A percentile compares a stretch with the other conserved stretches of the same genome.
Conservation (phyloP, 768 basidiomycete genomes). For the Kwoniella heveanensis region DNA sequence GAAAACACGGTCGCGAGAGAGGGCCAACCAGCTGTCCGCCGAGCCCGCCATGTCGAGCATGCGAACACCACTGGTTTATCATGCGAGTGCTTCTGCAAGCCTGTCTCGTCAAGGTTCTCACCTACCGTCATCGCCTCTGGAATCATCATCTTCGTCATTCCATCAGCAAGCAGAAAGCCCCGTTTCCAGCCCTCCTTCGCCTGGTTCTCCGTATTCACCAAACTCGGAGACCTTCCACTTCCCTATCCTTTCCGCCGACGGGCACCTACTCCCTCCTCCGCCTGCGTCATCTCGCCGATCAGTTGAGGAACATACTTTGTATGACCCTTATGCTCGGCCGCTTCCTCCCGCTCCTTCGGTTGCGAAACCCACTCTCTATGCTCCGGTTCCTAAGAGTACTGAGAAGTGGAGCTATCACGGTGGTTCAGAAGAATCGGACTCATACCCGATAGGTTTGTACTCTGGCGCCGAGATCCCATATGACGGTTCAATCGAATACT, state of each 20-base stretch:
- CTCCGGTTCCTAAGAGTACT: conserved; percentile 21
- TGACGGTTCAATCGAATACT: conserved; percentile 26
- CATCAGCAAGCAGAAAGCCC: background rate
- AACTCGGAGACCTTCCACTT: conserved; percentile 42
- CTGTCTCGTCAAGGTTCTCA: conserved; percentile 12
- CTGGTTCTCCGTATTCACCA: conserved; percentile 37
- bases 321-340: conserved; percentile 13
- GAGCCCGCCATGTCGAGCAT: conserved; percentile 29
- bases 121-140: conserved; percentile 14
- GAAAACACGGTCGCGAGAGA: conserved; percentile 9
- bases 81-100: conserved; percentile 6
- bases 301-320: conserved; percentile 4
- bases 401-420: conserved; percentile 24
- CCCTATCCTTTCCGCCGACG: conserved; percentile 48
- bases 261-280: conserved; percentile 41
- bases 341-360: conserved; percentile 30
- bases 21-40: conserved; percentile 1
- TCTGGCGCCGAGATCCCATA: conserved; percentile 18
- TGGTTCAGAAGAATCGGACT: conserved; percentile 11
- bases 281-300: conserved; percentile 38
- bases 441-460: conserved; percentile 21
- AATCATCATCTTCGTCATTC: conserved; percentile 11
- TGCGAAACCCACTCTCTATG: conserved; percentile 2
- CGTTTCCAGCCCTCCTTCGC: conserved; percentile 14
- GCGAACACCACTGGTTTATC: conserved; percentile 23